Percentiles rank a stretch among this genome's conserved stretches.
Evolutionary conservation across 257 asterid genomes (phyloP).

Genomic region (Solanum virginianum): DNA sequence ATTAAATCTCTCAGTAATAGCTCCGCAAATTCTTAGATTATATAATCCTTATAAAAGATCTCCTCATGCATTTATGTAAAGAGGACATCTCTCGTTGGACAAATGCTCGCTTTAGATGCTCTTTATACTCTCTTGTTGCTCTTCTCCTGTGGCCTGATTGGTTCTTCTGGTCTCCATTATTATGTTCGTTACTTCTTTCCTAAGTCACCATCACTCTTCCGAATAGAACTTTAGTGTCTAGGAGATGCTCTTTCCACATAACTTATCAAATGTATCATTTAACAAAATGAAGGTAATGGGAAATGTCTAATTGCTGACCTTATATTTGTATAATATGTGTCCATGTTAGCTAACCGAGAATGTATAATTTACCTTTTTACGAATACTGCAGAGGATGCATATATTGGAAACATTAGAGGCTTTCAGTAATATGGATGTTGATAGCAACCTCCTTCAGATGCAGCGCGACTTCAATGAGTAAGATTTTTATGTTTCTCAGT

Average conservation of each 20-base stretch:
- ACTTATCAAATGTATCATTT: background rate
- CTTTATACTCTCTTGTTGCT: background rate
- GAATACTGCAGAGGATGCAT: constrained; percentile 57
- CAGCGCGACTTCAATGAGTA: constrained; percentile 85
- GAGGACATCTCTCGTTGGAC: background rate
- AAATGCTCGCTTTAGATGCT: background rate
- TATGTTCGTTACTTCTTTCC: background rate
- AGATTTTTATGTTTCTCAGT: constrained; percentile 12
- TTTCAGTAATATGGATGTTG: constrained; percentile 47
- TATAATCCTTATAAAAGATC: background rate
- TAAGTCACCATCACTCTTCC: background rate
- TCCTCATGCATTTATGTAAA: background rate
- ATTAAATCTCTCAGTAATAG: background rate
- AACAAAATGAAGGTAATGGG: background rate
- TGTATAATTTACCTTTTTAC: background rate
- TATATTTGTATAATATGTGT: background rate
- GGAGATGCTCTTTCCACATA: background rate
- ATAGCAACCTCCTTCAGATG: constrained; percentile 30
- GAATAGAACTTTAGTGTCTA: background rate
- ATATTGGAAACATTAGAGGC: constrained; percentile 73
- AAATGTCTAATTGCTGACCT: background rate
- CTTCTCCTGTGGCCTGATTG: background rate
- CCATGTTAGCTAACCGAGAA: background rate
- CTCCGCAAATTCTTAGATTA: background rate
- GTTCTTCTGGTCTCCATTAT: background rate